Conservation (phyloP, 768 basidiomycete genomes). For the Russula sp. region DNA sequence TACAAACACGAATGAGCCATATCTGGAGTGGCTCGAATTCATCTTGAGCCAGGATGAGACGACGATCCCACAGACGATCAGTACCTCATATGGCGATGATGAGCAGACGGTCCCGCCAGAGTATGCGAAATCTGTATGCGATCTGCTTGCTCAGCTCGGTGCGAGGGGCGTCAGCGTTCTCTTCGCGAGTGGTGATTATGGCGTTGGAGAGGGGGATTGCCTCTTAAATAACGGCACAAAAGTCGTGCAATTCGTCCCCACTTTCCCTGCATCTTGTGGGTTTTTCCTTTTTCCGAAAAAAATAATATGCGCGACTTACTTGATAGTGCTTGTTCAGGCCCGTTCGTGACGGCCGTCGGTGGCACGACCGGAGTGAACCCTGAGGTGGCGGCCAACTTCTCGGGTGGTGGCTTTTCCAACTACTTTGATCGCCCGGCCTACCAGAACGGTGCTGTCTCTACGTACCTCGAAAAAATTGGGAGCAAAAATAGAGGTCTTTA, state of each 20-base stretch:
- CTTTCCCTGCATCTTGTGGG: constrained; percentile 39
- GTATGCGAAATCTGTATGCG: constrained; percentile 53
- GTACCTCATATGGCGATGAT: constrained; percentile 60
- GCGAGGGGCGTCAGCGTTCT: constrained; percentile 50
- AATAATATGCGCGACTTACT: neutral
- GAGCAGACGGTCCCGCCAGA: constrained; percentile 48
- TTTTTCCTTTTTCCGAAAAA: neutral
- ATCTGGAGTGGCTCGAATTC: constrained; percentile 57
- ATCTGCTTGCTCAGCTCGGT: constrained; percentile 55
- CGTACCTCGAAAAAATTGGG: constrained; percentile 35
- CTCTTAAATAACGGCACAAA: constrained; percentile 31
- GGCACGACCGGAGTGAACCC: constrained; percentile 52
- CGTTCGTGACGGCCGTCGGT: constrained; percentile 60
- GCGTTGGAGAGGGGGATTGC: constrained; percentile 57
- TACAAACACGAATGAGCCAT: constrained; percentile 53
- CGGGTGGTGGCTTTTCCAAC: constrained; percentile 64
- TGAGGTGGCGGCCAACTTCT: constrained; percentile 52
- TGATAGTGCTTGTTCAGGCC: constrained; percentile 26
- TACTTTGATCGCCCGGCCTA: constrained; percentile 29
- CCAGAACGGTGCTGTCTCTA: constrained; percentile 27
- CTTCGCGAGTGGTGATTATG: constrained; percentile 58
- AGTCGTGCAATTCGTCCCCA: constrained; percentile 27
- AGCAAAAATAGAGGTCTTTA: constrained; percentile 40
- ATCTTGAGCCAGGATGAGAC: constrained; percentile 35
- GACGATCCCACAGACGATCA: constrained; percentile 50